Conservation (phyloP, 768 basidiomycete genomes). For the Collybia sordida region DNA sequence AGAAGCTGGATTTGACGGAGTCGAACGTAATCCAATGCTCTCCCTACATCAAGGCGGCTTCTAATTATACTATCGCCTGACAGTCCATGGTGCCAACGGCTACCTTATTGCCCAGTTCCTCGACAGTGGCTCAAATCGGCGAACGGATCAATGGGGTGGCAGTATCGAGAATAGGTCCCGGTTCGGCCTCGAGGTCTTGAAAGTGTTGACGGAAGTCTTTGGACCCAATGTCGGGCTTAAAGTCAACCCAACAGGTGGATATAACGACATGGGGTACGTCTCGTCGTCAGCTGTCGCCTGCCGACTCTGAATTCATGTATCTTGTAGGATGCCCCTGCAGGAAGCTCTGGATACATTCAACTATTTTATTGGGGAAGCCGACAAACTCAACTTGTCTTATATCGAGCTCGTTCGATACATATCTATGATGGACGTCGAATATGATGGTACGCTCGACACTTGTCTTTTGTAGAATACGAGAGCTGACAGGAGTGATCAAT, state of each 20-base stretch:
- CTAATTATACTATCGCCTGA: background rate
- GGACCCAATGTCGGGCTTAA: constrained; percentile 46
- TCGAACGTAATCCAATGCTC: constrained; percentile 36
- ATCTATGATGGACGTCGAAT: constrained; percentile 17
- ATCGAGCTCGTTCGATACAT: constrained; percentile 30
- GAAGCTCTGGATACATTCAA: constrained; percentile 42
- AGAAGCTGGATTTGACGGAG: constrained; percentile 54
- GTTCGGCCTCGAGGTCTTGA: constrained; percentile 52
- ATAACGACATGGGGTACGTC: constrained; percentile 44
- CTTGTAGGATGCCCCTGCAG: constrained; percentile 38
- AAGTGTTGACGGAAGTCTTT: constrained; percentile 38
- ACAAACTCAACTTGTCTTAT: constrained; percentile 34
- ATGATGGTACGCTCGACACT: constrained; percentile 25
- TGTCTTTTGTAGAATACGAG: too few species aligned
- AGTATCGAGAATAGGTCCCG: constrained; percentile 54
- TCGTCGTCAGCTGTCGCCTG: too few species aligned
- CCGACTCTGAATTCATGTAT: background rate
- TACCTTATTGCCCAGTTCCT: constrained; percentile 52
- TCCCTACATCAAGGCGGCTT: too few species aligned
- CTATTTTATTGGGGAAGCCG: constrained; percentile 39
- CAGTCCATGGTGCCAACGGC: constrained; percentile 45
- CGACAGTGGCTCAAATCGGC: constrained; percentile 45
- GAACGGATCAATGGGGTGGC: constrained; percentile 63
- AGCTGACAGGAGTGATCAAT: background rate
- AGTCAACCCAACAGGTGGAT: constrained; percentile 41